Conservation (phyloP, 164 flowering plant species). For the Vitis rupestris region DNA sequence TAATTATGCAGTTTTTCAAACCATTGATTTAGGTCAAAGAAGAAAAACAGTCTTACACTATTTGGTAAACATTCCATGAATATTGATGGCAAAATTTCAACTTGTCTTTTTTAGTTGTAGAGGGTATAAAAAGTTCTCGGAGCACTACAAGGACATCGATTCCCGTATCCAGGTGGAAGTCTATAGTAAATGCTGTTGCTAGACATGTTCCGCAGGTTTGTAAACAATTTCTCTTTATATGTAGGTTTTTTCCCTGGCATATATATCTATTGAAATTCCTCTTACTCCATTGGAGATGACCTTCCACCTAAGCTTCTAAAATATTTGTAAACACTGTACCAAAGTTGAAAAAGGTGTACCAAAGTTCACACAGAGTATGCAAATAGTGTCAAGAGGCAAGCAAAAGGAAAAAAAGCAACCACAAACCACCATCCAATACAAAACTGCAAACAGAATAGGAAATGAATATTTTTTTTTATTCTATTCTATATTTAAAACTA, state of each 20-base stretch:
- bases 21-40: not conserved
- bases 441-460: too few relatives aligned
- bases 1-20: too few relatives aligned
- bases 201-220: constrained; percentile 92
- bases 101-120: constrained; percentile 32
- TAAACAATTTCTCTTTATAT: not conserved
- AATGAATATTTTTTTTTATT: too few relatives aligned
- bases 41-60: not conserved
- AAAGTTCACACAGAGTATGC: too few relatives aligned
- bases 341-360: too few relatives aligned
- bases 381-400: too few relatives aligned
- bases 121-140: constrained; percentile 36
- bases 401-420: too few relatives aligned
- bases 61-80: not conserved
- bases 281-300: too few relatives aligned
- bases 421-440: too few relatives aligned
- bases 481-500: too few relatives aligned
- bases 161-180: constrained; percentile 70
- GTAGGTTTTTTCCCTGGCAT: not conserved
- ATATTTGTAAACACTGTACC: too few relatives aligned
- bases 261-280: not conserved
- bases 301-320: too few relatives aligned
- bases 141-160: constrained; percentile 22
- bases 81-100: not conserved
- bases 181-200: constrained; percentile 71